These are phyloP conservation scores for Penicillium cataractarum DNA, from an alignment of 495 filamentous ascomycete genomes.

Conservation along the genomic window DNA sequence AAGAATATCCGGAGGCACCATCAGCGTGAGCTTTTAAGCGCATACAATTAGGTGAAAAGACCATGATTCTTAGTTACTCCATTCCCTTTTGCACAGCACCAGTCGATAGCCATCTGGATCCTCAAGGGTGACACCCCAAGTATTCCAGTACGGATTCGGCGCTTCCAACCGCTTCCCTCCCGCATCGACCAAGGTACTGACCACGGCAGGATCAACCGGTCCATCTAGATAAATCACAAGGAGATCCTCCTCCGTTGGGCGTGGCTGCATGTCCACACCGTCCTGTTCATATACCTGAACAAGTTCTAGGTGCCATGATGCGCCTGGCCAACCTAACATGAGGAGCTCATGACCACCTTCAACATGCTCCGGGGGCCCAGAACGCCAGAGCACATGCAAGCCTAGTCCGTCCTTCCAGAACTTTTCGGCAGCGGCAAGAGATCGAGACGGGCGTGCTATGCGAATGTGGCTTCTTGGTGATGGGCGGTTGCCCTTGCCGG, in stretches of 20 bases:
- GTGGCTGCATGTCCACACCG: conserved; percentile 6
- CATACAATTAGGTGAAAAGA: too few species aligned
- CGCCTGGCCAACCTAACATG: conserved; percentile 20
- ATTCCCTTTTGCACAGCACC: conserved; percentile 14
- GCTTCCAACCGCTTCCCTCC: conserved; percentile 16
- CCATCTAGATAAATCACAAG: conserved; percentile 23
- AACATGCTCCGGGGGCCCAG: not conserved
- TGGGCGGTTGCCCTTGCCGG: not conserved
- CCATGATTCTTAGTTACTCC: not conserved
- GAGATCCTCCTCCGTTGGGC: conserved; percentile 22
- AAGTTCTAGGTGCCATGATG: conserved; percentile 21
- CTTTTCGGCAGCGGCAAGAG: not conserved
- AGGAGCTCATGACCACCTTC: conserved; percentile 21
- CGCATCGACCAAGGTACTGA: conserved; percentile 11
- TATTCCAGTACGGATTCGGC: conserved; percentile 21
- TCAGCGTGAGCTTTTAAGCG: too few species aligned
- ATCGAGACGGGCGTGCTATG: conserved; percentile 5
- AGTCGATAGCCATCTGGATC: conserved; percentile 24
- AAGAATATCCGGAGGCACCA: too few species aligned
- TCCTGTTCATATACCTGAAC: conserved; percentile 16
- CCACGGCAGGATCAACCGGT: conserved; percentile 12
- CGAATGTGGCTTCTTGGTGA: conserved; percentile 1
- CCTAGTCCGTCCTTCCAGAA: conserved; percentile 7
- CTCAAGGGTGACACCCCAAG: conserved; percentile 20
- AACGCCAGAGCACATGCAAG: conserved; percentile 3